These are phyloP conservation scores for Grifola frondosa DNA, from an alignment of 1,284 basidiomycete genomes.

Conservation along the genomic window DNA sequence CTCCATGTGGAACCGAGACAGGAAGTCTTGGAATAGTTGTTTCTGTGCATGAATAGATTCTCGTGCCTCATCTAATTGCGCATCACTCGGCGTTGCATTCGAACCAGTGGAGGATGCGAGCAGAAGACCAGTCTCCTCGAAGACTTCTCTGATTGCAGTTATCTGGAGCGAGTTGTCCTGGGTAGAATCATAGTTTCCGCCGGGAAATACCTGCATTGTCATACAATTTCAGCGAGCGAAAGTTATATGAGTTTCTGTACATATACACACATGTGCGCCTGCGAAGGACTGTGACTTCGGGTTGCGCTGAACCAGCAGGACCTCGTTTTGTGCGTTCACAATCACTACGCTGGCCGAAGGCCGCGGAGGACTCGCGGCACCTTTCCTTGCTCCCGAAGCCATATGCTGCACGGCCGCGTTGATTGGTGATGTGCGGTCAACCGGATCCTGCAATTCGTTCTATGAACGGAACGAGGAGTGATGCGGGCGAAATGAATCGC, in stretches of 20 bases:
- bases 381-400: neutral
- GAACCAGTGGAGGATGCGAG: constrained; percentile 45
- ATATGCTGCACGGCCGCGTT: neutral
- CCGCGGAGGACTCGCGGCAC: no score
- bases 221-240: constrained; percentile 1
- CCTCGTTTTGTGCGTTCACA: constrained; percentile 61
- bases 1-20: constrained; percentile 43
- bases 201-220: constrained; percentile 62
- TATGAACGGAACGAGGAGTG: no score
- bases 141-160: constrained; percentile 71
- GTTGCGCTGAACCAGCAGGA: constrained; percentile 68
- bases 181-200: constrained; percentile 60
- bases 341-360: constrained; percentile 66
- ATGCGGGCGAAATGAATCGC: no score
- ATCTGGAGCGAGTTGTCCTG: constrained; percentile 57
- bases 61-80: constrained; percentile 52
- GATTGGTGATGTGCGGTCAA: no score
- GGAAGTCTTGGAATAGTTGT: constrained; percentile 51
- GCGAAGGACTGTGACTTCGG: constrained; percentile 60
- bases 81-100: constrained; percentile 33
- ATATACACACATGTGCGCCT: constrained; percentile 59
- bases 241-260: neutral
- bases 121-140: constrained; percentile 70
- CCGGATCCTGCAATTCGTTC: no score
- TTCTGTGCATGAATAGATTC: constrained; percentile 53